These are phyloP conservation scores for Apiospora hydei DNA, from an alignment of 2,329 filamentous ascomycete species.

Conservation along the genomic window DNA sequence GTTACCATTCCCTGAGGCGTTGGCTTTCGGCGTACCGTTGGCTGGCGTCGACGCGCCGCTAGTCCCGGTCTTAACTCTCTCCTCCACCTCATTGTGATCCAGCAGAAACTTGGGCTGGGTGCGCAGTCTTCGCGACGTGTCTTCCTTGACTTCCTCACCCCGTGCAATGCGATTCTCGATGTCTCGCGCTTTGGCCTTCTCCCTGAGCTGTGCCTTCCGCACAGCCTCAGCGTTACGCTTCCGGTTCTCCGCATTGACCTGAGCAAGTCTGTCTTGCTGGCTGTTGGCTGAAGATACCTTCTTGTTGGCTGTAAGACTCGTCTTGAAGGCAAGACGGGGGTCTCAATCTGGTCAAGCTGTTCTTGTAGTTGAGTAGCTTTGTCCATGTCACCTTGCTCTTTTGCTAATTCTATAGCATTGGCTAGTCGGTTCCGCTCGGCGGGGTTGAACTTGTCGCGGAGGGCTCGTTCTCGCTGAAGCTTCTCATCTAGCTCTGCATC, in stretches of 20 bases:
- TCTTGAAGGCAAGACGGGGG: conserved; percentile 79
- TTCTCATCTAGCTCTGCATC: conserved; percentile 83
- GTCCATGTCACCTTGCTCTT: conserved; percentile 67
- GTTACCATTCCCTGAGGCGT: conserved; percentile 48
- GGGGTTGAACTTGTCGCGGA: conserved; percentile 71
- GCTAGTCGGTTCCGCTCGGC: conserved; percentile 73
- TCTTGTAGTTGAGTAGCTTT: conserved; percentile 62
- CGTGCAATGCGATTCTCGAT: conserved; percentile 67
- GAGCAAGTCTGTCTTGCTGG: conserved; percentile 83
- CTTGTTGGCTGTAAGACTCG: conserved; percentile 63
- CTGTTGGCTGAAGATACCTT: conserved; percentile 57
- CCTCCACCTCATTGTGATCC: conserved; percentile 4
- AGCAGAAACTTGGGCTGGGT: conserved; percentile 63
- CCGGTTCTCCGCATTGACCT: conserved; percentile 85
- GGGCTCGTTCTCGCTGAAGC: conserved; percentile 72
- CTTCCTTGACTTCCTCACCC: conserved; percentile 67
- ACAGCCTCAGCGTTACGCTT: conserved; percentile 86
- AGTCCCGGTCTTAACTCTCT: conserved; percentile 12
- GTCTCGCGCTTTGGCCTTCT: conserved; percentile 71
- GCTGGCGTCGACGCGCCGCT: conserved; percentile 60
- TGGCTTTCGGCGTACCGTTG: conserved; percentile 58
- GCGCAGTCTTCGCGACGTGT: conserved; percentile 64
- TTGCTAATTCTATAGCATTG: conserved; percentile 71
- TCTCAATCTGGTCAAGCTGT: conserved; percentile 68
- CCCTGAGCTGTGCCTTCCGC: conserved; percentile 87